These are phyloP conservation scores for Sarocladium oryzae DNA, from an alignment of 2,329 filamentous ascomycete genomes.

Conservation along the genomic window DNA sequence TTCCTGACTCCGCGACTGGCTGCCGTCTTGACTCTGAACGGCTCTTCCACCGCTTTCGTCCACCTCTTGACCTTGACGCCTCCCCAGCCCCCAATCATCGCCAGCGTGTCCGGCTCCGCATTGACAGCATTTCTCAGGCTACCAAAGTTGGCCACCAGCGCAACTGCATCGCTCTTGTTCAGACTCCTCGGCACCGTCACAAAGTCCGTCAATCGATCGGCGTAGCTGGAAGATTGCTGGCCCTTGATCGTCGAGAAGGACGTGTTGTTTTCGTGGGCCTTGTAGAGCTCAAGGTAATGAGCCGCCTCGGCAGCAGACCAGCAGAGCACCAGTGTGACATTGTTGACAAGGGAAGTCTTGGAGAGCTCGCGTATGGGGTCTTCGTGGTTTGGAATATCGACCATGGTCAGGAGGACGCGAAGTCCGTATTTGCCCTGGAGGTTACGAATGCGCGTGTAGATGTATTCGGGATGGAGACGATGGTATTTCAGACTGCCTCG, in stretches of 20 bases:
- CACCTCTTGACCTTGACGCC: constrained; percentile 90
- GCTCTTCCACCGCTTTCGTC: constrained; percentile 75
- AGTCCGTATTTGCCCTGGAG: constrained; percentile 82
- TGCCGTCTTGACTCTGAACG: constrained; percentile 70
- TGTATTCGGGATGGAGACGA: constrained; percentile 93
- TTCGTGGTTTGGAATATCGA: constrained; percentile 93
- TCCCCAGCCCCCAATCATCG: constrained; percentile 84
- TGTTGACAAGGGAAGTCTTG: constrained; percentile 88
- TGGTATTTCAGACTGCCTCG: constrained; percentile 78
- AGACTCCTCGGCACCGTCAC: constrained; percentile 83
- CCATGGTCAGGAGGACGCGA: constrained; percentile 80
- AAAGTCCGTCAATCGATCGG: constrained; percentile 85
- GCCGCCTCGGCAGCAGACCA: constrained; percentile 94
- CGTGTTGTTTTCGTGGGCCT: constrained; percentile 78
- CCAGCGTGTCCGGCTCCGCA: constrained; percentile 77
- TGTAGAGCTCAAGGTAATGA: constrained; percentile 90
- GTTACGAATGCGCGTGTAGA: constrained; percentile 84
- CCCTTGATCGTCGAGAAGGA: constrained; percentile 74
- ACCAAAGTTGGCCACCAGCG: constrained; percentile 86
- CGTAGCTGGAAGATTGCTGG: constrained; percentile 75
- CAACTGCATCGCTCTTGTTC: constrained; percentile 91
- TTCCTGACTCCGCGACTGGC: constrained; percentile 37
- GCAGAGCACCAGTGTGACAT: constrained; percentile 84
- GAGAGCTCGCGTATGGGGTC: constrained; percentile 82
- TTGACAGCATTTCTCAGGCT: constrained; percentile 83